These are phyloP conservation scores for Hebeloma cylindrosporum DNA, from an alignment of 768 basidiomycete genomes.

Conservation along the genomic window DNA sequence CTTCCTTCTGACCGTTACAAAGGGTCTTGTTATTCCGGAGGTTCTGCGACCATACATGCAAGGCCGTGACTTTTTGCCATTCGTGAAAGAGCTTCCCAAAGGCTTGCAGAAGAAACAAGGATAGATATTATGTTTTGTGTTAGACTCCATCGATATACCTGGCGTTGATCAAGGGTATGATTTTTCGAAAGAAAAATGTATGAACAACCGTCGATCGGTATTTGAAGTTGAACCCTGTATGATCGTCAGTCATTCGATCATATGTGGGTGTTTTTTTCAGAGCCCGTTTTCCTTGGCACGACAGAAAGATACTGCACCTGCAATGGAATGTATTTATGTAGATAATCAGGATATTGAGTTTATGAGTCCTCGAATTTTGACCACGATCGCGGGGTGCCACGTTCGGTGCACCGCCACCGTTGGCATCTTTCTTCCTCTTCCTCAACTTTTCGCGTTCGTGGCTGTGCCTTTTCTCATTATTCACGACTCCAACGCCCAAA, in stretches of 20 bases:
- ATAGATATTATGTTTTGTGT: no score
- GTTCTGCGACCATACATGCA: slow-evolving; percentile 94
- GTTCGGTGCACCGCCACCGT: slow-evolving; percentile 11
- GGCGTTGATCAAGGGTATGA: not conserved
- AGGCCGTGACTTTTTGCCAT: slow-evolving; percentile 87
- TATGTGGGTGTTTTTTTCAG: no score
- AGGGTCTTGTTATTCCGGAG: slow-evolving; percentile 92
- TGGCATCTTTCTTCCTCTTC: not conserved
- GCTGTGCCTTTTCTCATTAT: slow-evolving; percentile 9
- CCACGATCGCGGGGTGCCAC: not conserved
- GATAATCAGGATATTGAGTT: no score
- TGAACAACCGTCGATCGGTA: no score
- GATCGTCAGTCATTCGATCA: no score
- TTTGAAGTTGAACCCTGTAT: no score
- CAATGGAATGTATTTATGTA: no score
- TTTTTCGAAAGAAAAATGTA: no score
- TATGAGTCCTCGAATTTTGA: not conserved
- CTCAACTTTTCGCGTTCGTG: slow-evolving; percentile 5
- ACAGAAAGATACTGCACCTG: no score
- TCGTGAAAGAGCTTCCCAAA: slow-evolving; percentile 81
- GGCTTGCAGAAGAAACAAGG: slow-evolving; percentile 70
- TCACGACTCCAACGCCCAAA: not conserved
- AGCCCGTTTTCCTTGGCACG: no score
- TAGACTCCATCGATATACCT: no score
- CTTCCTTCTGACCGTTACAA: slow-evolving; percentile 12